phyloP scores from a whole-genome alignment of 2,329 filamentous ascomycete genomes.

The Amauroascus verrucosus region DNA sequence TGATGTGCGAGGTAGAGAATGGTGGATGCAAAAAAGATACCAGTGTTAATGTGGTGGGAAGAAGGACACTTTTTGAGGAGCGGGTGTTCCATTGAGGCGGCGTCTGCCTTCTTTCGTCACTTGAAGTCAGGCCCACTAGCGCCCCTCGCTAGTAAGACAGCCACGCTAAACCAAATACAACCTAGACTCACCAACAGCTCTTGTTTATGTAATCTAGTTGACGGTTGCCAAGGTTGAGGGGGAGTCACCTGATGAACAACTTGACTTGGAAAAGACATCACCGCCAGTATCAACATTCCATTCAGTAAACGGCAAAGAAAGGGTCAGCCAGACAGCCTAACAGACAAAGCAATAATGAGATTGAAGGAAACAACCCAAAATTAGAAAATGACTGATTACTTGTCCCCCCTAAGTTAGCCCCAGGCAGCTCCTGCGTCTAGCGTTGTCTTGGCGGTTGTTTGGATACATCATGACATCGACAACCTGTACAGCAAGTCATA shows the following conservation, averaged over 20 bases:
- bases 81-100: not conserved
- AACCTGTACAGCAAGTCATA: too few relatives aligned
- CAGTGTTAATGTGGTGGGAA: slow-evolving; percentile 1
- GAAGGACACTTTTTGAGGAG: not conserved
- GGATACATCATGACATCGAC: too few relatives aligned
- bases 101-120: slow-evolving; percentile 15
- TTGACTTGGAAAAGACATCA: too few relatives aligned
- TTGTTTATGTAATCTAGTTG: not conserved
- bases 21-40: not conserved
- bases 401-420: too few relatives aligned
- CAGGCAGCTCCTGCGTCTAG: too few relatives aligned
- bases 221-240: slow-evolving; percentile 5
- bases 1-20: not conserved
- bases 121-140: slow-evolving; percentile 2
- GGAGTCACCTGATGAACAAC: not conserved
- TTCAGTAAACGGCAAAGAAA: too few relatives aligned
- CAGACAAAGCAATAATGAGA: too few relatives aligned
- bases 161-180: slow-evolving; percentile 1
- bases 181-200: not conserved
- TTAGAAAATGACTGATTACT: too few relatives aligned
- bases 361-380: too few relatives aligned
- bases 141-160: slow-evolving; percentile 7
- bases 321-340: too few relatives aligned
- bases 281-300: too few relatives aligned
- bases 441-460: too few relatives aligned